A percentile compares a stretch with the other conserved stretches of the same genome.
Evolutionary conservation across 495 filamentous ascomycete genomes (phyloP).

Genomic region (Lentithecium fluviatile): DNA sequence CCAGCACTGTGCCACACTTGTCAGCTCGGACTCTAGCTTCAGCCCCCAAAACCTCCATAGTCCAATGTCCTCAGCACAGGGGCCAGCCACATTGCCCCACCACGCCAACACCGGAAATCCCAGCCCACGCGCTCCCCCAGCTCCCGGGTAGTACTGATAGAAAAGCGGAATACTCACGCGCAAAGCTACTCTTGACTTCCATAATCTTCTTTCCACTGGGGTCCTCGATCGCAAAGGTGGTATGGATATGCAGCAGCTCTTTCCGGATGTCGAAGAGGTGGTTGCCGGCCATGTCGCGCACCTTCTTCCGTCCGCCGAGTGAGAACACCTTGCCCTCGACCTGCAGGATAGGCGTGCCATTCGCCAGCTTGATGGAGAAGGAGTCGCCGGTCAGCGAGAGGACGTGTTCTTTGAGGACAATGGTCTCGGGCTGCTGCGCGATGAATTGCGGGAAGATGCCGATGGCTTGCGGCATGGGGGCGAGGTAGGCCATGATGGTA

Average conservation of each 20-base stretch:
- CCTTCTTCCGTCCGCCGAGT: constrained; percentile 49
- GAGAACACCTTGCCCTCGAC: constrained; percentile 52
- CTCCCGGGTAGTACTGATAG: too few species aligned
- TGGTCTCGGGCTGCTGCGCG: constrained; percentile 47
- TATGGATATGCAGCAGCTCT: constrained; percentile 52
- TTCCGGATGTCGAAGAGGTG: constrained; percentile 55
- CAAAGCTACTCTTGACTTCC: constrained; percentile 53
- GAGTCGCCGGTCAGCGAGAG: constrained; percentile 56
- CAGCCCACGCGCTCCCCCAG: not conserved
- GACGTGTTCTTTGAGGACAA: constrained; percentile 57
- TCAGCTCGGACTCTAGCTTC: constrained; percentile 4
- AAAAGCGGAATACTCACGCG: constrained; percentile 44
- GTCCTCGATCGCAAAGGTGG: constrained; percentile 50
- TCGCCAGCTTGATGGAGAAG: constrained; percentile 53
- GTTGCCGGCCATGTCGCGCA: constrained; percentile 48
- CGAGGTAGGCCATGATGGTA: constrained; percentile 14
- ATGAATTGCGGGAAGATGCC: constrained; percentile 54
- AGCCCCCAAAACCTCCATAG: not conserved
- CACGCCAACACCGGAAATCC: not conserved
- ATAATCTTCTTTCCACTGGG: constrained; percentile 47
- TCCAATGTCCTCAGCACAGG: not conserved
- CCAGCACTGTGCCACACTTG: constrained; percentile 41
- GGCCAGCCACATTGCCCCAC: too few species aligned
- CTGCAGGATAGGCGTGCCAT: constrained; percentile 51
- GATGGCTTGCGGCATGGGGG: constrained; percentile 26